Evolutionary conservation across 2,329 filamentous ascomycete species (phyloP), one percentile per base, ranked within the genome.

Genomic region (Fusarium humuli): DNA sequence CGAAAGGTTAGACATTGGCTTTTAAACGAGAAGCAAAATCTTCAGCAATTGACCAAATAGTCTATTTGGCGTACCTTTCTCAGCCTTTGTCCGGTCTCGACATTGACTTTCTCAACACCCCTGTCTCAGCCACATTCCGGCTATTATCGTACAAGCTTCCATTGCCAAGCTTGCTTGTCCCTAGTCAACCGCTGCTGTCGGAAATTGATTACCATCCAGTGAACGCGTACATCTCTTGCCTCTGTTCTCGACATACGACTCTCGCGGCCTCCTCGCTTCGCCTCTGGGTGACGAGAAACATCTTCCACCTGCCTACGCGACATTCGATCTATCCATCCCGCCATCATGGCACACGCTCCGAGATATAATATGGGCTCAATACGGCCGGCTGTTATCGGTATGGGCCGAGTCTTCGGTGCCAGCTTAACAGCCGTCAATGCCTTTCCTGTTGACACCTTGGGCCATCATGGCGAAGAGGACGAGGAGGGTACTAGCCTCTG

Each of bases 401-500:
- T 88, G 54, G 82, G 83, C 22, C 85, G 85, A 67, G 76, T 86
- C n/a, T 74, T 88, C 29, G 85, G 83, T 62, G 78, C 84, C 57
- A 81, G 83, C 64, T 72, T 88, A 27, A 83, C 83, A 20, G 84
- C 82, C 13, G 85, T 83, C 41, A 79, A 84, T 7, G 84, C 85
- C 13, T 83, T 83, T 18, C 85, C 86, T 3, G 59, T 87, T 41
- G 69, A 73, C 14, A 62, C 72, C 34, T 78, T 75, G 30, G 81
- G 82, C 47, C 78, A 85, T 47, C 79, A 84, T 58, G 83, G 81
- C 37, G 34, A 40, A 23, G 84, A 85, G 6, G 84, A 89, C 57
- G 79, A 82, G 10, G 83, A 86, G 25, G 90, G 91, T 67, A 86
- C 90, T 10, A 87, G 87, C 53, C 83, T 97, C 72, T 97, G 93